phyloP scores from a whole-genome alignment of 2,329 filamentous ascomycete genomes.

The Stachybotrys echinatus region DNA sequence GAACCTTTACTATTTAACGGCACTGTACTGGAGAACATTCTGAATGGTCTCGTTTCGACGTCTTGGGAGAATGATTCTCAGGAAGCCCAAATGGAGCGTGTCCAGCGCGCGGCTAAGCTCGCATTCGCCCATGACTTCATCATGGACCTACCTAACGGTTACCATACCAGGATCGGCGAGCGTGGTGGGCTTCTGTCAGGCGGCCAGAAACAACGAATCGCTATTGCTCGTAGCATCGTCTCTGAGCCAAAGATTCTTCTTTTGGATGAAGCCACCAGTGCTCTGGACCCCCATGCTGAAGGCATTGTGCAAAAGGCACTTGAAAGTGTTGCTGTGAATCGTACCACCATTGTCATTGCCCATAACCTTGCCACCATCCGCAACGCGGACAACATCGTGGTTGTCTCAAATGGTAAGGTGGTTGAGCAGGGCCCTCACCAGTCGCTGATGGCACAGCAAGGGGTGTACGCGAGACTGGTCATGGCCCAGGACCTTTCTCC shows the following conservation, averaged over 20 bases:
- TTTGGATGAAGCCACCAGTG: constrained; percentile 29
- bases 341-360: constrained; percentile 58
- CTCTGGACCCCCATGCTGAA: constrained; percentile 31
- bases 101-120: neutral
- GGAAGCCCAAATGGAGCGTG: neutral
- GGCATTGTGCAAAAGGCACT: constrained; percentile 46
- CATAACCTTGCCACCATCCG: constrained; percentile 49
- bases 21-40: neutral
- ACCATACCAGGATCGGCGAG: neutral
- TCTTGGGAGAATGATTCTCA: neutral
- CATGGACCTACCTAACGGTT: neutral
- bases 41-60: neutral
- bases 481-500: constrained; percentile 20
- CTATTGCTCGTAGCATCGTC: neutral
- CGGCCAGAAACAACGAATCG: neutral
- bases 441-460: constrained; percentile 38
- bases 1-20: neutral
- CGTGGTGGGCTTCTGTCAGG: neutral
- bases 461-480: constrained; percentile 45
- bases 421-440: constrained; percentile 50
- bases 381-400: constrained; percentile 56
- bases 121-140: neutral
- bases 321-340: constrained; percentile 41
- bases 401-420: constrained; percentile 49
- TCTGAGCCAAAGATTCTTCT: neutral